These are phyloP conservation scores for Kalaharituber pfeilii DNA, from an alignment of 2,329 filamentous ascomycete genomes.

Conservation along the genomic window DNA sequence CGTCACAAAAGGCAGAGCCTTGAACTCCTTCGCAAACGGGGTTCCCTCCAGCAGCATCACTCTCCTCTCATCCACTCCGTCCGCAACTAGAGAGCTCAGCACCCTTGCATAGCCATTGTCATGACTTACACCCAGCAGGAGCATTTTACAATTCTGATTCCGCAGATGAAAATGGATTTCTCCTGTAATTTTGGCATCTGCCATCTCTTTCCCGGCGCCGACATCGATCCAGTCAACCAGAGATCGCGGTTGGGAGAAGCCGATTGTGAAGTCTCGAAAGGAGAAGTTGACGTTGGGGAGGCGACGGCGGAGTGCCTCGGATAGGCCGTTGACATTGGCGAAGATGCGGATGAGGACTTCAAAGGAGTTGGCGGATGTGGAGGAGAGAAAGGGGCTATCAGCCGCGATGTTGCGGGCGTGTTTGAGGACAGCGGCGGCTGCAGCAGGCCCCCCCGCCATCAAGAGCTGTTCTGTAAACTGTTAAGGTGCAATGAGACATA, in stretches of 20 bases:
- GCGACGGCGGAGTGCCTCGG: neutral
- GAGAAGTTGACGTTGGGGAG: slow-evolving; percentile 36
- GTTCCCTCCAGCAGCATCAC: slow-evolving; percentile 16
- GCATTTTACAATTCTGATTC: slow-evolving; percentile 44
- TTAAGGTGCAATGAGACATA: too few species aligned
- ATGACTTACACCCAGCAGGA: slow-evolving; percentile 45
- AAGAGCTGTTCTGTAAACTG: slow-evolving; percentile 28
- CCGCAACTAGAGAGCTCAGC: slow-evolving; percentile 37
- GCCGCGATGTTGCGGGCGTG: too few species aligned
- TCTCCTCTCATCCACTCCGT: slow-evolving; percentile 20
- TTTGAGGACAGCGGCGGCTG: too few species aligned
- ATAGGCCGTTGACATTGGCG: neutral
- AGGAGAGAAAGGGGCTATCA: too few species aligned
- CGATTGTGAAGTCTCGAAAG: slow-evolving; percentile 38
- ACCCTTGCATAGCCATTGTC: slow-evolving; percentile 44
- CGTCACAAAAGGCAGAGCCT: slow-evolving; percentile 3
- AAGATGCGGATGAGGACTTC: neutral
- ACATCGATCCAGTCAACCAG: slow-evolving; percentile 49
- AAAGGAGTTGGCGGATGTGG: neutral
- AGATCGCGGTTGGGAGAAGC: slow-evolving; percentile 44
- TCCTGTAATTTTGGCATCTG: slow-evolving; percentile 40
- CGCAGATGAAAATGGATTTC: slow-evolving; percentile 31
- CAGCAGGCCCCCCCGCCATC: too few species aligned
- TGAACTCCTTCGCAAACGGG: slow-evolving; percentile 16
- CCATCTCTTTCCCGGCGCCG: slow-evolving; percentile 40